Evolutionary conservation across 2,329 filamentous ascomycete genomes (phyloP).

Genomic region (Ascochyta pisi): DNA sequence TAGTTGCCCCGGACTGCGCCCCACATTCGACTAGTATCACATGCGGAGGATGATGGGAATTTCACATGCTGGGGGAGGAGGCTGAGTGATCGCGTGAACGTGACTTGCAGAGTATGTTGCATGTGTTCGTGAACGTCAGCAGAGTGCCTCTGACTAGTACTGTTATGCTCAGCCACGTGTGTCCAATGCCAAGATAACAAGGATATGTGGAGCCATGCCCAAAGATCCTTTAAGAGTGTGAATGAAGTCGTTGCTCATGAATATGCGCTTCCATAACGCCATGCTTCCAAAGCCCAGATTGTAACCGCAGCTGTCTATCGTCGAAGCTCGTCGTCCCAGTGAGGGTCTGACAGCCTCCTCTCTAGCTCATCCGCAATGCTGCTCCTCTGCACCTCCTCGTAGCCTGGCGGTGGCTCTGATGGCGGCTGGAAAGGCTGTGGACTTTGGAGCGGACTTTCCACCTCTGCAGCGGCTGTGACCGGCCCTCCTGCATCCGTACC

Average conservation of each 20-base stretch:
- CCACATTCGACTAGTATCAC: slow-evolving; percentile 20
- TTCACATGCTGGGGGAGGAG: slow-evolving; percentile 29
- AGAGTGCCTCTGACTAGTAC: not conserved
- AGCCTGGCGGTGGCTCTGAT: slow-evolving; percentile 84
- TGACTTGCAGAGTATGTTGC: slow-evolving; percentile 6
- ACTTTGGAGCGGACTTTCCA: slow-evolving; percentile 37
- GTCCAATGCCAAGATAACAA: not conserved
- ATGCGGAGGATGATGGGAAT: slow-evolving; percentile 19
- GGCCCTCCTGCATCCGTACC: slow-evolving; percentile 25
- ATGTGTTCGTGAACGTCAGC: slow-evolving; percentile 5
- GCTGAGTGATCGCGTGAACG: not conserved
- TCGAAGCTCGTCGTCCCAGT: slow-evolving; percentile 29
- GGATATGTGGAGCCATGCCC: not conserved
- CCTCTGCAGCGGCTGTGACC: slow-evolving; percentile 24
- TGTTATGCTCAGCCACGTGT: not conserved
- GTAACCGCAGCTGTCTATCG: not conserved
- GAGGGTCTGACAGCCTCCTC: slow-evolving; percentile 42
- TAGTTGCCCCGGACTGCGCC: slow-evolving; percentile 9
- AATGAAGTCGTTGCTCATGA: slow-evolving; percentile 19
- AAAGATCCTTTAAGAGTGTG: not conserved
- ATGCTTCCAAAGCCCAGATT: slow-evolving; percentile 24
- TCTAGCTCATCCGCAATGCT: slow-evolving; percentile 78
- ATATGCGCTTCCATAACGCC: slow-evolving; percentile 32
- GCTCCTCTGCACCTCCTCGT: slow-evolving; percentile 88
- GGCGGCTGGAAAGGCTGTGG: slow-evolving; percentile 56